These are phyloP conservation scores for Penicillium cosmopolitanum DNA, from an alignment of 495 filamentous ascomycete genomes.

Conservation along the genomic window DNA sequence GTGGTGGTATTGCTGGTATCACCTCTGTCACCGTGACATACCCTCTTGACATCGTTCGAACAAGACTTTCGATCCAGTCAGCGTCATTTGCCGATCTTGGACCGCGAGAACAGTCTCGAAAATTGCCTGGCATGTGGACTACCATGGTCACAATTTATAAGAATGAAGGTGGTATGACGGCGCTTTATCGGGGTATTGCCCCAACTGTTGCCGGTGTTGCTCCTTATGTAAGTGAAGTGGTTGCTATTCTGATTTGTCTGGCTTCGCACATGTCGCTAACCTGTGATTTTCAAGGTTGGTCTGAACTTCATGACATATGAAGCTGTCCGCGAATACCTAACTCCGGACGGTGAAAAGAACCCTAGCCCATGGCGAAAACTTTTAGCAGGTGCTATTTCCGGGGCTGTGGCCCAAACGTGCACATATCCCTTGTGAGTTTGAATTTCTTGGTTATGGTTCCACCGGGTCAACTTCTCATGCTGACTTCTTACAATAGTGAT, in stretches of 20 bases:
- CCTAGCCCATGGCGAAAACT: slow-evolving; percentile 81
- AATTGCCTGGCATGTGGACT: slow-evolving; percentile 90
- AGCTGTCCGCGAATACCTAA: slow-evolving; percentile 79
- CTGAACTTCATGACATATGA: slow-evolving; percentile 99
- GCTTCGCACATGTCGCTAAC: not conserved
- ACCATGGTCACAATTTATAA: slow-evolving; percentile 85
- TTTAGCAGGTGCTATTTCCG: slow-evolving; percentile 85
- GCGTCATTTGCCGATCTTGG: slow-evolving; percentile 85
- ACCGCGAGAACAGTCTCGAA: slow-evolving; percentile 42
- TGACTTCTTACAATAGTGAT: slow-evolving; percentile 57
- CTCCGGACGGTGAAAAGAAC: slow-evolving; percentile 84
- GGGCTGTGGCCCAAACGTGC: slow-evolving; percentile 95
- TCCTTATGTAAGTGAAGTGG: slow-evolving; percentile 71
- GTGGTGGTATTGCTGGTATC: slow-evolving; percentile 88
- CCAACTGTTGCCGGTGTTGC: slow-evolving; percentile 95
- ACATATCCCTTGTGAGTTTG: slow-evolving; percentile 94
- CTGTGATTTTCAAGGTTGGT: slow-evolving; percentile 64
- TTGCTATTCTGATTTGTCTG: not conserved
- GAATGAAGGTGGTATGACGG: slow-evolving; percentile 80
- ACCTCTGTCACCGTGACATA: slow-evolving; percentile 84
- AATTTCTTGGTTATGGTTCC: not conserved
- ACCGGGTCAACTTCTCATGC: not conserved
- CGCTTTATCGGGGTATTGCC: slow-evolving; percentile 88
- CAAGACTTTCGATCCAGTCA: slow-evolving; percentile 91
- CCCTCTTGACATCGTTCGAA: slow-evolving; percentile 95